A percentile compares a stretch with the other conserved stretches of the same genome.
Conservation (phyloP, 345 rosid species). For the Citrus sp. region DNA sequence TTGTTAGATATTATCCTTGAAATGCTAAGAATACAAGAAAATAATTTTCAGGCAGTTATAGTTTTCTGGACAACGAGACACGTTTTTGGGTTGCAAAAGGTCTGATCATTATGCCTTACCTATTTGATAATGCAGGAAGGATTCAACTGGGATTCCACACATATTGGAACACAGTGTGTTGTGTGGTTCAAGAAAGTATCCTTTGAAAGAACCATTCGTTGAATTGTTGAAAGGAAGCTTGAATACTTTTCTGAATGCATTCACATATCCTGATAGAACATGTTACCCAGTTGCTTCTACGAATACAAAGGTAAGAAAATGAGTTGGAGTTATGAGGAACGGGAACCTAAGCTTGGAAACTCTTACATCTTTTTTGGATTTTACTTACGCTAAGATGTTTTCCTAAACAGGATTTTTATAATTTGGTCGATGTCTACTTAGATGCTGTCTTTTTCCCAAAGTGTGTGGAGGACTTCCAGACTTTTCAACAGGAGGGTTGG, state of each 20-base stretch:
- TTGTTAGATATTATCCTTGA: not conserved
- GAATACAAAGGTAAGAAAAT: constrained; percentile 62
- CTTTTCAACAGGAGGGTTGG: constrained; percentile 99
- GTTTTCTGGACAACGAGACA: not conserved
- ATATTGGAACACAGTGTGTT: constrained; percentile 94
- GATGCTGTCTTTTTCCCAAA: constrained; percentile 99
- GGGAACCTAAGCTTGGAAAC: not conserved
- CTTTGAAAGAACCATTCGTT: constrained; percentile 95
- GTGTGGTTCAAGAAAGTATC: constrained; percentile 95
- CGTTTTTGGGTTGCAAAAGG: not conserved
- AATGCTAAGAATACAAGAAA: not conserved
- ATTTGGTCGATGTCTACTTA: constrained; percentile 91
- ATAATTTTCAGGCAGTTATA: not conserved
- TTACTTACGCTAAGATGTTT: not conserved
- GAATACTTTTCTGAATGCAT: constrained; percentile 89
- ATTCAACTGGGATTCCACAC: constrained; percentile 98
- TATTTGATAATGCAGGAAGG: constrained; percentile 56
- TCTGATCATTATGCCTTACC: not conserved
- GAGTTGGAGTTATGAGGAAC: not conserved
- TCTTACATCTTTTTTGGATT: not conserved
- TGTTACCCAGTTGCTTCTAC: constrained; percentile 99
- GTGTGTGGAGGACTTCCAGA: constrained; percentile 82
- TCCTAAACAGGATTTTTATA: constrained; percentile 79
- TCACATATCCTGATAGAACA: constrained; percentile 96
- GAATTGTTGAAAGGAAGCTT: constrained; percentile 92